Evolutionary conservation across 495 filamentous ascomycete species (phyloP).

Genomic region (Parathielavia appendiculata): DNA sequence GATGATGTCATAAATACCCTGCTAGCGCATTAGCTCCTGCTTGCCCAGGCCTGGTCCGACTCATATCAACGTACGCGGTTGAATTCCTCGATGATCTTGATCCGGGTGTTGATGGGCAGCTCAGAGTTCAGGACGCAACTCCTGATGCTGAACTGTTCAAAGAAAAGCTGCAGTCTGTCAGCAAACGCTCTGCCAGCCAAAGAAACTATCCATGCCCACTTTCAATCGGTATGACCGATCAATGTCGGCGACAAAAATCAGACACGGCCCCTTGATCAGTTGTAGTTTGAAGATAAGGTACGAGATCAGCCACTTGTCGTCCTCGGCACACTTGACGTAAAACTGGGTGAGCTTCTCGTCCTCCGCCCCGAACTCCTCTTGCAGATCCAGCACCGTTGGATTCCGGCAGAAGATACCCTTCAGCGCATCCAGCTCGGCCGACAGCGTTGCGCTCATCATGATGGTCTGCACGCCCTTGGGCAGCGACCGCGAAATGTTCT

Average conservation of each 20-base stretch:
- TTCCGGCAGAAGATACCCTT: slow-evolving; percentile 82
- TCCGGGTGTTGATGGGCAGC: slow-evolving; percentile 82
- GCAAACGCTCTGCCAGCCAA: neutral
- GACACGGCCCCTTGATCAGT: slow-evolving; percentile 87
- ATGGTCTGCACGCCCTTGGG: slow-evolving; percentile 84
- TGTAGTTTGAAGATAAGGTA: slow-evolving; percentile 95
- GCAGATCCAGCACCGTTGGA: slow-evolving; percentile 69
- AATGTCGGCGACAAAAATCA: slow-evolving; percentile 90
- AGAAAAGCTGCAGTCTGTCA: slow-evolving; percentile 53
- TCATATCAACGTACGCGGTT: slow-evolving; percentile 65
- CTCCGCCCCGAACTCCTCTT: slow-evolving; percentile 61
- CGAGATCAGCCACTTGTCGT: slow-evolving; percentile 91
- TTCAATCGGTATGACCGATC: slow-evolving; percentile 93
- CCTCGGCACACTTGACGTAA: slow-evolving; percentile 75
- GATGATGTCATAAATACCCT: slow-evolving; percentile 77
- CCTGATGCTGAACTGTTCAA: slow-evolving; percentile 94
- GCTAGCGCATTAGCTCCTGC: neutral
- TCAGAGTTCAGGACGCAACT: slow-evolving; percentile 95
- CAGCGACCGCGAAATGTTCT: slow-evolving; percentile 65
- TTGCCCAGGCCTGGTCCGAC: neutral
- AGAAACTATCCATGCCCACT: neutral
- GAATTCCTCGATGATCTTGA: slow-evolving; percentile 96
- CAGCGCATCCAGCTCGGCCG: slow-evolving; percentile 75
- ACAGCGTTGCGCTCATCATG: slow-evolving; percentile 89
- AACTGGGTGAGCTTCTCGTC: slow-evolving; percentile 76